Base-by-base conservation (phyloP, 2,329 filamentous ascomycete species). In the Stagonosporopsis cucurbitacearum region DNA sequence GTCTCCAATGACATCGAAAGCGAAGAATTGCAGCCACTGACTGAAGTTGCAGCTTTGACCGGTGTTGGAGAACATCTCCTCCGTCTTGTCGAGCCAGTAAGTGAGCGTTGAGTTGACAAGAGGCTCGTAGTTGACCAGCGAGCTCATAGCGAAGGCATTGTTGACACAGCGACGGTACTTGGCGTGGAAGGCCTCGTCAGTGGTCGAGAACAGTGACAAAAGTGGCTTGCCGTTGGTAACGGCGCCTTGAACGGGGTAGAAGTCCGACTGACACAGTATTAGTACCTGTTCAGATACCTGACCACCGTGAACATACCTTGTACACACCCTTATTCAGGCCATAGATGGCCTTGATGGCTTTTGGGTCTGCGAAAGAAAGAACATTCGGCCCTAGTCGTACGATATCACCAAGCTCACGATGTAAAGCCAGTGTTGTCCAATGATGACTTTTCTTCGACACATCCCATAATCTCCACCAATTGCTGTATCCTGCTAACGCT, bases 1-100 rank as follows among this genome's bases (percentile, higher is more conserved):
- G 58, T 90, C 87, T 6, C 89, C 89, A 59, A 92, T 92, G 13
- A 92, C 89, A 68, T 93, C 90, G 66, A 93, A 93, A 0, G 90
- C 90, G 64, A 90, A 92, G 70, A 87, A 92, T 67, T 93, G 90
- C 54, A 93, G 77, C 90, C 90, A 92, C 54, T 81, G 79, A 1
- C 86, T 85, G 52, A 91, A 88, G 67, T 90, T 84, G 66, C 87
- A 90, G 22, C 75, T 75, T 25, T 63, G 58, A 12, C 77, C 75
- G 0, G 76, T 76, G 4, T 70, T 70, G 9, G 75, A 75, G 62
- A 77, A 82, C 28, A 78, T 65, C 20, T 73, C 66, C 40, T 78
- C 68, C 2, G 79, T 81, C 58, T 78, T 77, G 53, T 78, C 74
- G 39, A 94, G 82, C 71, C 92, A 94, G 2, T 90, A 77, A 60